Evolutionary conservation across 2,329 filamentous ascomycete genomes (phyloP).

Genomic region (Sporothrix inflata): DNA sequence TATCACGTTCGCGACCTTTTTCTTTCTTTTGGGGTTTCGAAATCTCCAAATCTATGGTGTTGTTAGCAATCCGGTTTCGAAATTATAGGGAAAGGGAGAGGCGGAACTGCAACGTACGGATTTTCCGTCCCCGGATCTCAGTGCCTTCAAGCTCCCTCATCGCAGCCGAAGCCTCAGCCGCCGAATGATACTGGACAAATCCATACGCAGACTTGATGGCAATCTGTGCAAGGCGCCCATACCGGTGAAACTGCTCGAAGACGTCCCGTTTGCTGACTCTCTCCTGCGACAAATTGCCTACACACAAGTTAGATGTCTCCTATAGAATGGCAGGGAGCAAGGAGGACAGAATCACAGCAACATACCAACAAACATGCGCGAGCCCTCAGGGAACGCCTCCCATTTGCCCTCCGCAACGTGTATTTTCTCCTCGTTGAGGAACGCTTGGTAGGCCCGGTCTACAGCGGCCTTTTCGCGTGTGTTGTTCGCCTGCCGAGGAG

Average conservation of each 20-base stretch:
- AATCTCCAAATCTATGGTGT: conserved; percentile 75
- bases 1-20: conserved; percentile 40
- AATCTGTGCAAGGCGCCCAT: conserved; percentile 88
- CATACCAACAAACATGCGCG: conserved; percentile 79
- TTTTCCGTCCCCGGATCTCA: conserved; percentile 84
- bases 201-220: conserved; percentile 96
- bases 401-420: conserved; percentile 79
- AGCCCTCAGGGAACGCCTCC: conserved; percentile 75
- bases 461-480: conserved; percentile 31
- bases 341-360: conserved; percentile 33
- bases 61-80: not conserved
- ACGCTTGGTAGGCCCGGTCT: conserved; percentile 70
- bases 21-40: conserved; percentile 83
- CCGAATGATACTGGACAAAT: conserved; percentile 89
- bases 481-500: conserved; percentile 17
- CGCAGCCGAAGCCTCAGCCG: conserved; percentile 72
- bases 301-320: conserved; percentile 44
- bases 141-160: conserved; percentile 78
- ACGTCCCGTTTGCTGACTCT: conserved; percentile 92
- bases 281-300: conserved; percentile 91
- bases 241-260: conserved; percentile 85
- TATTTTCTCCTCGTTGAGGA: conserved; percentile 71
- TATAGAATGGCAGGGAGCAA: conserved; percentile 32
- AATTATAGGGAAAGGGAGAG: not conserved
- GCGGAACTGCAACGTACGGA: conserved; percentile 66